Evolutionary conservation across 1,284 basidiomycete species (phyloP), one percentile per base, ranked within the genome.

Genomic region (Malassezia obtusa): DNA sequence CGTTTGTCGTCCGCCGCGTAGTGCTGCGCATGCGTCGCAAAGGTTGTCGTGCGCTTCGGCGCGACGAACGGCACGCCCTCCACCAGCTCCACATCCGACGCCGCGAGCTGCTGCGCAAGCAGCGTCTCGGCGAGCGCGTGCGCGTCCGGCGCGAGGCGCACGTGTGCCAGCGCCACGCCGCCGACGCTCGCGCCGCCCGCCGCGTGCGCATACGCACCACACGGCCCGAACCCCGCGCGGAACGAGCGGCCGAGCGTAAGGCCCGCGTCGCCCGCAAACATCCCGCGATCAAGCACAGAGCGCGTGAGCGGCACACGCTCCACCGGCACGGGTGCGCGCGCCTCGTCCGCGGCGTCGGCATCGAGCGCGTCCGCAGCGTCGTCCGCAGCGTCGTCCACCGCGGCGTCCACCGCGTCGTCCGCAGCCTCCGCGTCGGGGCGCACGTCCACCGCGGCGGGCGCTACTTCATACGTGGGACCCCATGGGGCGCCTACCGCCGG

Each of bases 241-340:
- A 91, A 95, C 21, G 87, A 89, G 25, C 89, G 81, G 15, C 89
- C 90, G 51, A 91, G 77, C 4, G 85, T 80, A 38, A 96, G 77
- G 1, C 89, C 89, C 8, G 87, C 84, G 76, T 96, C 92, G 8
- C 82, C 77, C 41, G 82, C 77, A 30, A 81, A 45, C 28, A 33
- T 35, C 14, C 31, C 39, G 41, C 22, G 14, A 19, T 49, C 24
- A 15, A 53, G 38, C 17, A 37, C 46, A 31, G 52, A 43, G 15
- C 19, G 19, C 19, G 21, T 14, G 1, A 38, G 26, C 10, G 24
- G 40, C 22, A 45, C 35, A 17, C 40, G 46, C 36, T 22, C 38
- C 11, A 56, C 19, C 8, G 48, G 41, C 15, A 50, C 38, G 22
- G 21, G 40, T 2, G 30, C 52, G 25, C 25, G 6, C 21, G 22